Evolutionary conservation across 345 rosid genomes (phyloP).

Genomic region (Nephelium lappaceum): DNA sequence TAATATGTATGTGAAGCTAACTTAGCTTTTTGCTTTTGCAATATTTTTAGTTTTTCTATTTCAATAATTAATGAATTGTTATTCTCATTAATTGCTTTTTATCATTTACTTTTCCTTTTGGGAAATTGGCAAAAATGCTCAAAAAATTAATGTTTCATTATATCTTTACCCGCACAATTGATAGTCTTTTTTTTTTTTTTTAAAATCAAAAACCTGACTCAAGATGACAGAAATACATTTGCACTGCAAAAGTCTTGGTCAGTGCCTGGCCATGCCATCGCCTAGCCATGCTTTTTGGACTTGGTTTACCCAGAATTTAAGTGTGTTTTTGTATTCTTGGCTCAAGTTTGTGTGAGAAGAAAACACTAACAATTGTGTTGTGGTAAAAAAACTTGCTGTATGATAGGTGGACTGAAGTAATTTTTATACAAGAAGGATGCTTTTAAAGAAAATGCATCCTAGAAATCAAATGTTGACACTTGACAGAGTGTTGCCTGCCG

Average conservation of each 20-base stretch:
- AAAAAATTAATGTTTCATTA: not conserved
- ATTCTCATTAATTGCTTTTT: not conserved
- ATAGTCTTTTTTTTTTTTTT: no score
- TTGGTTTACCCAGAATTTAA: not conserved
- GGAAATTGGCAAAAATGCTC: not conserved
- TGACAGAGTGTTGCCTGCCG: no score
- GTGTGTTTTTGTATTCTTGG: not conserved
- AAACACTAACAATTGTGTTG: not conserved
- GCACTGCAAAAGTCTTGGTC: not conserved
- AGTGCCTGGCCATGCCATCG: not conserved
- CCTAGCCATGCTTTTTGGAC: not conserved
- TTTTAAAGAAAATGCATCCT: no score
- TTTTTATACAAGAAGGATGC: not conserved
- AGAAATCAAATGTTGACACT: not conserved
- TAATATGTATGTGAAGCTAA: constrained; percentile 57
- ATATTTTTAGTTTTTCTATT: not conserved
- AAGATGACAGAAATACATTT: not conserved
- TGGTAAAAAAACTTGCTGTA: not conserved
- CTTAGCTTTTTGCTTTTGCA: constrained; percentile 23
- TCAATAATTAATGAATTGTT: not conserved
- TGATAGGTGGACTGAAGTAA: not conserved
- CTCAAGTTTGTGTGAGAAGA: not conserved
- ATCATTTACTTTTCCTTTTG: not conserved
- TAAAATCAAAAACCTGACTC: not conserved
- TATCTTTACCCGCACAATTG: not conserved